phyloP scores from a whole-genome alignment of 768 basidiomycete species.

The Leccinum pellstonianum region DNA sequence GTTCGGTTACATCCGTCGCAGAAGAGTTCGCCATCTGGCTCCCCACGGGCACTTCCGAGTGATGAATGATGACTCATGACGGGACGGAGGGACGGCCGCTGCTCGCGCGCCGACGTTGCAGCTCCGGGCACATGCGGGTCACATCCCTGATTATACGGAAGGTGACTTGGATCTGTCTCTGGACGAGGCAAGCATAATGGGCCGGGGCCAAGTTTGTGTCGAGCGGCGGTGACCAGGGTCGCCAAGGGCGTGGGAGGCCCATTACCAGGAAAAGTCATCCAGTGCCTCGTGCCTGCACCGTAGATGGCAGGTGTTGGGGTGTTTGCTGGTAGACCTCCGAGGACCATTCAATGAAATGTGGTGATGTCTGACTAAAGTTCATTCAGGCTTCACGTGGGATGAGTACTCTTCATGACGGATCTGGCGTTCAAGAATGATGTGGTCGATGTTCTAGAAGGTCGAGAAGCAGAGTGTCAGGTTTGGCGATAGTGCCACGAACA shows the following conservation, averaged over 20 bases:
- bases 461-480: neutral
- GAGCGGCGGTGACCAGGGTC: conserved; percentile 25
- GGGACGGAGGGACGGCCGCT: neutral
- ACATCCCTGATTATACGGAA: neutral
- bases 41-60: conserved; percentile 26
- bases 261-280: conserved; percentile 14
- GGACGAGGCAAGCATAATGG: conserved; percentile 3
- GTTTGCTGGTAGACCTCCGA: conserved; percentile 25
- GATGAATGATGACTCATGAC: conserved; percentile 13
- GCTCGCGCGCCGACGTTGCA: conserved; percentile 4
- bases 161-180: neutral
- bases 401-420: neutral
- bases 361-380: neutral
- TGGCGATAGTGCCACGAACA: neutral
- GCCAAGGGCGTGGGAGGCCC: conserved; percentile 23
- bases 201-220: neutral
- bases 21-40: conserved; percentile 12
- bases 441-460: conserved; percentile 19
- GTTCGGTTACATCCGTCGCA: conserved; percentile 26
- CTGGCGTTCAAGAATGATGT: neutral
- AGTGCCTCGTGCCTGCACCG: conserved; percentile 33
- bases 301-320: conserved; percentile 8
- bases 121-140: neutral
- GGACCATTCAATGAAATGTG: conserved; percentile 26
- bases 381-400: conserved; percentile 14